Conservation (phyloP, 2,329 filamentous ascomycete genomes). For the Microdochium paspali region DNA sequence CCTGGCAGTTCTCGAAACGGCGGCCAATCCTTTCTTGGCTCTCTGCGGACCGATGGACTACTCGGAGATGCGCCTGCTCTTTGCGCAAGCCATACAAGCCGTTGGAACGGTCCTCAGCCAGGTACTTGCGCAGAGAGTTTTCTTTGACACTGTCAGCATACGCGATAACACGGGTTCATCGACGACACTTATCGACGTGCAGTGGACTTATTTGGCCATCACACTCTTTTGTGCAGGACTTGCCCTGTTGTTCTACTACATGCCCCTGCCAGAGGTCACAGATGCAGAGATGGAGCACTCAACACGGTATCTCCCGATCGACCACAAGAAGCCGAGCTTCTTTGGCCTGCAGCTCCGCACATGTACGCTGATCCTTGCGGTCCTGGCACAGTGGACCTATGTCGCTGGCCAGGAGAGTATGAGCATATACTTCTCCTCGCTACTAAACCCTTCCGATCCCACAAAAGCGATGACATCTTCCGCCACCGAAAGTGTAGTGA, state of each 20-base stretch:
- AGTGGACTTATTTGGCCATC: conserved; percentile 80
- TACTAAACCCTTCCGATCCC: conserved; percentile 28
- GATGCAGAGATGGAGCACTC: conserved; percentile 44
- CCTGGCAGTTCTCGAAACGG: conserved; percentile 68
- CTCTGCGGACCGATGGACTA: conserved; percentile 67
- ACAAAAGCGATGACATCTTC: conserved; percentile 10
- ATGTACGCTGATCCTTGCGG: conserved; percentile 56
- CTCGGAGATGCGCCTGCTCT: conserved; percentile 63
- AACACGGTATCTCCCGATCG: conserved; percentile 36
- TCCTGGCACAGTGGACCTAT: conserved; percentile 71
- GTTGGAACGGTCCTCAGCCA: conserved; percentile 64
- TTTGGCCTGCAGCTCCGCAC: conserved; percentile 45
- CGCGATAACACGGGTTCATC: conserved; percentile 16
- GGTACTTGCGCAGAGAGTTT: conserved; percentile 62
- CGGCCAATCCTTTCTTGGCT: conserved; percentile 64
- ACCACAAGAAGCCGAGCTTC: conserved; percentile 36
- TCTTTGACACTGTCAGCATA: conserved; percentile 53
- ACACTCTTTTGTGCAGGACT: conserved; percentile 65
- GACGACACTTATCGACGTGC: conserved; percentile 58
- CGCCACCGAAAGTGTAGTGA: no score
- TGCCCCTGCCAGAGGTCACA: conserved; percentile 53
- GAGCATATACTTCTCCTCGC: conserved; percentile 48
- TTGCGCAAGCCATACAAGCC: conserved; percentile 71
- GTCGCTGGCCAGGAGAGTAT: conserved; percentile 63
- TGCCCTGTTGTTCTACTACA: conserved; percentile 59